Evolutionary conservation across 208 protist genomes (phyloP), one percentile per base, ranked within the genome.

Genomic region (Acanthamoeba lenticulata): DNA sequence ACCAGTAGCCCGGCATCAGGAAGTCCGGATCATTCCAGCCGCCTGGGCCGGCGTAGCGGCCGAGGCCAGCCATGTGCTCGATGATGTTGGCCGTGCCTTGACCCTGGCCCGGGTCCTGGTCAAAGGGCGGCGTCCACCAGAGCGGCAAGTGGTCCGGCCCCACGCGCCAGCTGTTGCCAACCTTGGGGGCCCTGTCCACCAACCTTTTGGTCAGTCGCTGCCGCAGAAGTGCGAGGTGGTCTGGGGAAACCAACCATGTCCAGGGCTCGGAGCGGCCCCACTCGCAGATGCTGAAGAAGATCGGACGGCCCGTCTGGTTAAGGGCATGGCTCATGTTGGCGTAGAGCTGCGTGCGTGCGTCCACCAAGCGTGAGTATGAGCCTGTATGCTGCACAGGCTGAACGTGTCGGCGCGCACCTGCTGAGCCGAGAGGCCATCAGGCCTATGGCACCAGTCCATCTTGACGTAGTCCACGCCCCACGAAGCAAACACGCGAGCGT

Each of bases 271-370:
- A 52, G 36, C 27, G 72, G 7, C 86, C 93, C 42, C 74, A 94
- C 74, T 95, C 93, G 38, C 83, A 94, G 47, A 94, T 94, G 57
- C 83, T 69, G 85, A 95, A 95, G 52, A 95, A 86, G 17, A 95
- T 95, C 42, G 83, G 88, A 36, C 36, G 38, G 2, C 93, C 86
- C 17, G 93, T 95, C 47, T 60, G 45, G 60, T 95, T 95, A 9
- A 95, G 27, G 15, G 86, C 86, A 7, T 94, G 24, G 44, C 93
- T 65, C 42, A 95, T 60, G 27, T 57, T 79, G 42, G 40, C 21
- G 52, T 95, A 95, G 27, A 95, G 86, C 89, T 95, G 40, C 85
- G 9, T 6, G 1, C 32, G 27, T 52, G 52, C 92, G 60, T 11
- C 17, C 9, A 34, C 79, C 15, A 69, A 38, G 2, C 2, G 15